Evolutionary conservation across 2,329 filamentous ascomycete species (phyloP), one percentile per base, ranked within the genome.

Genomic region (Colletotrichum karsti): DNA sequence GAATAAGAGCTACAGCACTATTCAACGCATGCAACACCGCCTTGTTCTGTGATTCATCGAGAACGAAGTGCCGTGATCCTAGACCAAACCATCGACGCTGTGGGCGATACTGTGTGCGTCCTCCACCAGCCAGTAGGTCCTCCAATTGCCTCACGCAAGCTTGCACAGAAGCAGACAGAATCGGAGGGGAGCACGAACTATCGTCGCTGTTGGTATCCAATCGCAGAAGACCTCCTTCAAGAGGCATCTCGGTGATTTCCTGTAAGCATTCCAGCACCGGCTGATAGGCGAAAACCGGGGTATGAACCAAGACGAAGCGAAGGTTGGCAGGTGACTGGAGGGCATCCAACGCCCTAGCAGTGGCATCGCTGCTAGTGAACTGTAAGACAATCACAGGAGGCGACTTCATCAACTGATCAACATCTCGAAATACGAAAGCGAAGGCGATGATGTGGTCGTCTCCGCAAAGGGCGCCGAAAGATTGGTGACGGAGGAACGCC

Each of bases 271-370:
- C 77, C 5, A 94, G 75, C 2, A 94, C 83, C 0, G 92, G 92
- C 60, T 93, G 89, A 62, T 90, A 93, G 0, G 91, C 88, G 73
- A 93, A 94, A 0, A 91, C 83, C 0, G 91, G 82, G 0, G 91
- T 91, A 44, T 92, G 86, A 0, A 93, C 86, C 3, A 90, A 77
- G 0, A 90, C 75, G 48, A 93, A 90, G 2, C 74, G 74, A 3
- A 87, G 65, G 0, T 65, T 58, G 0, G 70, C 41, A 0, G 75
- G 70, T 0, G 73, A 63, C 7, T 81, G 78, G 7, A 91, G 72
- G 0, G 78, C 81, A 0, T 79, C 44, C 0, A 93, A 72, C 0
- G 85, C 80, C 7, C 83, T 83, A 0, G 77, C 73, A 1, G 91
- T 70, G 0, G 83, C 83, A 0, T 74, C 69, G 2, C 78, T 74